phyloP scores from a whole-genome alignment of 441 rosid species.

The Raphanus hybrid region DNA sequence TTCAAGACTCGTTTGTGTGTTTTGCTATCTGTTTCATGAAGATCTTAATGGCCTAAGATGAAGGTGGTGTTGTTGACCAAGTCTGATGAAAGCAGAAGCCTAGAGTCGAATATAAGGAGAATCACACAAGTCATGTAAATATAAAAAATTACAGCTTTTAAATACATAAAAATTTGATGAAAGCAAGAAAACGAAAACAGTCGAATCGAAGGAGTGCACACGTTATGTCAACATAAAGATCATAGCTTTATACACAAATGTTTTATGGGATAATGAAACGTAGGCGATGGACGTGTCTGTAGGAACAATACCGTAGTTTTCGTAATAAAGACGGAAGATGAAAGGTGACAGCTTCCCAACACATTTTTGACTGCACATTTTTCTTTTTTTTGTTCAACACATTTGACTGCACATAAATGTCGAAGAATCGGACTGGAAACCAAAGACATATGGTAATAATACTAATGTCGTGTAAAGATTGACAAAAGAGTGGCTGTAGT shows the following conservation, averaged over 20 bases:
- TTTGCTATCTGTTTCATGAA: slow-evolving; percentile 23
- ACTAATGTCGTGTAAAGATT: no score
- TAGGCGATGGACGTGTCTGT: slow-evolving; percentile 13
- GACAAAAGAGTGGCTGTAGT: not conserved
- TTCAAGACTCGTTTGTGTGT: not conserved
- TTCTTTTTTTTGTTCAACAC: no score
- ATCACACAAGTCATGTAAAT: not conserved
- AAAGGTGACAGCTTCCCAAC: not conserved
- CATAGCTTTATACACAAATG: not conserved
- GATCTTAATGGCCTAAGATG: slow-evolving; percentile 17
- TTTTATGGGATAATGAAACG: not conserved
- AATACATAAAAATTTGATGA: not conserved
- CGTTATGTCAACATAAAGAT: not conserved
- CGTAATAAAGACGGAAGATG: not conserved
- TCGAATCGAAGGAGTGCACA: slow-evolving; percentile 6
- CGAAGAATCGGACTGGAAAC: not conserved
- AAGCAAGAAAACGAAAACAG: not conserved
- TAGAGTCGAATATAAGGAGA: not conserved
- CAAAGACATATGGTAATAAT: not conserved
- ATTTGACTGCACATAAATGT: not conserved
- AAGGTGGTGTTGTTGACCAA: slow-evolving; percentile 37
- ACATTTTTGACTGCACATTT: not conserved
- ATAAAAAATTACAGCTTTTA: not conserved
- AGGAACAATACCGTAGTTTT: slow-evolving; percentile 5
- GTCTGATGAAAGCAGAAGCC: slow-evolving; percentile 10